Evolutionary conservation across 257 asterid species (phyloP), one percentile per base, ranked within the genome.

Genomic region (Catharanthus roseus): DNA sequence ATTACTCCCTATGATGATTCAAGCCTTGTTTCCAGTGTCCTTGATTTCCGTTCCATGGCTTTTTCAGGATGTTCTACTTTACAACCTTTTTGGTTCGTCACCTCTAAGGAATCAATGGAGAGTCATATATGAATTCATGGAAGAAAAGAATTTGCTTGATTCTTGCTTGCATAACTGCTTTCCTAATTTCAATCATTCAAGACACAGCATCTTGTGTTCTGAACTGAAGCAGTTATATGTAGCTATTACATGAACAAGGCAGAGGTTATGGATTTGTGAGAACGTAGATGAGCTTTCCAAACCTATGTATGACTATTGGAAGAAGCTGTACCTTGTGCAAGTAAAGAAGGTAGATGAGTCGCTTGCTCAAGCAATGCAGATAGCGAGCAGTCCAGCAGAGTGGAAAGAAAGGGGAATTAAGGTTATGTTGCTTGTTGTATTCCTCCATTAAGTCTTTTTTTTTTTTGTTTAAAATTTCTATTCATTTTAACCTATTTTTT

Each of bases 251-350:
- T 82, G 96, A 50, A 87, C 96, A 4, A 81, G 87, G 73, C 93
- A 89, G 77, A 80, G 91, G 66, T 73, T 89, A 67, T 89, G 96
- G 96, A 87, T 89, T 24, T 87, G 85, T 62, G 96, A 89, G 56
- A 82, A 78, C 57, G 60, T 53, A n/a, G 84, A 78, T 49, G 90
- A 86, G 68, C 16, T 74, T 26, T 85, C 86, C 10, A 80, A 72
- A 76, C 93, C 93, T 23, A 87, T 89, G 83, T 82, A 78, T 51
- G 90, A 87, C 34, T 87, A 84, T 41, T 87, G 96, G 96, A 86
- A 62, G 67, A 83, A 78, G 64, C 56, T 81, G 80, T 70, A 85
- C 54, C 85, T 85, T 26, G 90, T 89, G 49, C 88, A 87, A 81
- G 80, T 69, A 23, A 80, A 79, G 60, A 76, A 81, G 67, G 70